Conservation (phyloP, 169 alveolate species). For the Babesia sp. region DNA sequence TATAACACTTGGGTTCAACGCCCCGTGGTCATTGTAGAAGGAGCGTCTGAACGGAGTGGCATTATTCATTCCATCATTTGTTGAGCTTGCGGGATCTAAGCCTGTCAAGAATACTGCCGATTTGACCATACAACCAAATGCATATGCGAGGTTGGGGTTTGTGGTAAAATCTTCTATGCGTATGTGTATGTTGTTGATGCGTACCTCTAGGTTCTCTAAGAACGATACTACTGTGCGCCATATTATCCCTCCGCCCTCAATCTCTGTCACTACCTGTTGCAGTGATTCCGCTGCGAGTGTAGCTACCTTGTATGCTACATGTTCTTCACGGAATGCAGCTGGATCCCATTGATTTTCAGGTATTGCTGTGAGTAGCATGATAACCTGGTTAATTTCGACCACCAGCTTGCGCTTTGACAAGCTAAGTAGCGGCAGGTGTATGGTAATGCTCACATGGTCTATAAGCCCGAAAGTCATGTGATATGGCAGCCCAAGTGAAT, state of each 20-base stretch:
- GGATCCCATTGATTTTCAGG: constrained; percentile 70
- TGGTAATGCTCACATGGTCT: constrained; percentile 34
- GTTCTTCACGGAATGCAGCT: constrained; percentile 48
- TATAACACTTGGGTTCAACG: constrained; percentile 19
- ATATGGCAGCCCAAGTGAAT: constrained; percentile 66
- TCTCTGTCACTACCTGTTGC: constrained; percentile 52
- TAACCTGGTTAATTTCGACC: constrained; percentile 48
- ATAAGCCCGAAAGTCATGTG: constrained; percentile 63
- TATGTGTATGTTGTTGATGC: constrained; percentile 61
- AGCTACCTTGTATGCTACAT: constrained; percentile 52
- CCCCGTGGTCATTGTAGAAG: constrained; percentile 40
- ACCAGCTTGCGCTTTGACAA: constrained; percentile 60
- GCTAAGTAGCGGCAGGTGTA: constrained; percentile 52
- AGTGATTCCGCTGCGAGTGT: constrained; percentile 61
- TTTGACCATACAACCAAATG: constrained; percentile 50
- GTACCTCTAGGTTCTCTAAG: constrained; percentile 60
- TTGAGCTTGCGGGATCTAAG: background rate
- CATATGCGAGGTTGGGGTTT: constrained; percentile 56
- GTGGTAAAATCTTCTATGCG: constrained; percentile 70
- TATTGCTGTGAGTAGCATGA: constrained; percentile 43
- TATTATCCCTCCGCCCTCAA: constrained; percentile 65
- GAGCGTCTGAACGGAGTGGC: constrained; percentile 45
- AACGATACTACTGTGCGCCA: constrained; percentile 68
- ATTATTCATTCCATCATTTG: background rate
- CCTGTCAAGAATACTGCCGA: constrained; percentile 43